Evolutionary conservation across 1,139 yeast genomes (phyloP).

Genomic region (Candida mesenterica): DNA sequence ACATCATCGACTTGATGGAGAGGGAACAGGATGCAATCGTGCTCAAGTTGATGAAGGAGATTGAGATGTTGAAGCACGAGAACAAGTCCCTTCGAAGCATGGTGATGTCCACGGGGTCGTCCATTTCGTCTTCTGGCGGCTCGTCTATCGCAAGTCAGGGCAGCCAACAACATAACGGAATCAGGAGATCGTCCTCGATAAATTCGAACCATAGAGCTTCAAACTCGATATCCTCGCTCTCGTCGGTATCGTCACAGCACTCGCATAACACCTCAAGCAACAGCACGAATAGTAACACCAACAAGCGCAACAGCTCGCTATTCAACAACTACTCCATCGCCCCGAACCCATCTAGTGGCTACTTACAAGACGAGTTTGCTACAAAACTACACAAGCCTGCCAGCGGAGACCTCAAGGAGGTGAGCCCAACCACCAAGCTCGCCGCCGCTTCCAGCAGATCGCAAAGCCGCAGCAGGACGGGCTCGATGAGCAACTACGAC

Average conservation of each 20-base stretch:
- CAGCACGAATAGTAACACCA: slow-evolving; percentile 3
- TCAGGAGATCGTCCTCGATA: slow-evolving; percentile 15
- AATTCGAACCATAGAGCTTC: slow-evolving; percentile 14
- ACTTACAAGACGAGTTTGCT: slow-evolving; percentile 9
- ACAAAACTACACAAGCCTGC: slow-evolving; percentile 5
- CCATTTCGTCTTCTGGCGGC: slow-evolving; percentile 4
- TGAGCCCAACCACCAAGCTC: slow-evolving; percentile 12
- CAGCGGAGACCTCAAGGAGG: slow-evolving; percentile 6
- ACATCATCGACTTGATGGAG: slow-evolving; percentile 62
- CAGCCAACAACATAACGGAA: slow-evolving; percentile 2
- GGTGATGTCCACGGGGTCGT: slow-evolving; percentile 2
- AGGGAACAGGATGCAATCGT: slow-evolving; percentile 70
- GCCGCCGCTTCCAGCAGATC: slow-evolving; percentile 1
- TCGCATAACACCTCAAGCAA: slow-evolving; percentile 1
- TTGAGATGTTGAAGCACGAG: slow-evolving; percentile 50
- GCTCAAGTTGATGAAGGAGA: slow-evolving; percentile 55
- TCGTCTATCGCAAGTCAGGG: neutral
- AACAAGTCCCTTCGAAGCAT: slow-evolving; percentile 31
- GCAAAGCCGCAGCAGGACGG: slow-evolving; percentile 13
- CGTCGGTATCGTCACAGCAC: slow-evolving; percentile 9
- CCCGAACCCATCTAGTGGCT: slow-evolving; percentile 3
- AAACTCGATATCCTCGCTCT: slow-evolving; percentile 14
- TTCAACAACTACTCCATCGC: slow-evolving; percentile 14
- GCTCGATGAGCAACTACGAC: slow-evolving; percentile 12
- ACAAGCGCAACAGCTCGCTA: slow-evolving; percentile 14